Evolutionary conservation across 1,139 yeast genomes (phyloP).

Genomic region (Sugiyamaella neomexicana): DNA sequence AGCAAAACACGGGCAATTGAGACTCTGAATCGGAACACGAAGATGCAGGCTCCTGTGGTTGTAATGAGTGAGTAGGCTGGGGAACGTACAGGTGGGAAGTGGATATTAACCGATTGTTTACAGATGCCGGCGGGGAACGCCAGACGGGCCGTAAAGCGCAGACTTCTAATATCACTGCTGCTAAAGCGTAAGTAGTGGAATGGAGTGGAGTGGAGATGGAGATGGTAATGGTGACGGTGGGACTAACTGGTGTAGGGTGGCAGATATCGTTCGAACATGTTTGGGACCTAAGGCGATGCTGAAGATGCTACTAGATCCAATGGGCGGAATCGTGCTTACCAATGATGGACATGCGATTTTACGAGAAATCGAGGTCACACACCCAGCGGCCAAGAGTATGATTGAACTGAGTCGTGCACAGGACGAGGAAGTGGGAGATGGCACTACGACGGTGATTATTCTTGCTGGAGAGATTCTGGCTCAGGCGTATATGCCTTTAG

Average conservation of each 20-base stretch:
- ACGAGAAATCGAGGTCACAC: slow-evolving; percentile 95
- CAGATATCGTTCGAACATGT: slow-evolving; percentile 96
- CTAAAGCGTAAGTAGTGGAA: slow-evolving; percentile 61
- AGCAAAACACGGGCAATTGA: slow-evolving; percentile 1
- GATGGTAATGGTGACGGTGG: not conserved
- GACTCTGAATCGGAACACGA: slow-evolving; percentile 1
- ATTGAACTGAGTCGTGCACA: slow-evolving; percentile 95
- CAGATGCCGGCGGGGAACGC: slow-evolving; percentile 82
- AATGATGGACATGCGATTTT: slow-evolving; percentile 98
- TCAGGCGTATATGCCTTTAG: slow-evolving; percentile 88
- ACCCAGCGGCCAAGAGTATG: slow-evolving; percentile 97
- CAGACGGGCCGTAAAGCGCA: slow-evolving; percentile 98
- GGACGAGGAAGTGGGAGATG: slow-evolving; percentile 99
- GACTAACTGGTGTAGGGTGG: slow-evolving; percentile 48
- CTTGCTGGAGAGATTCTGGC: slow-evolving; percentile 96
- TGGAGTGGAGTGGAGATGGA: slow-evolving; percentile 2
- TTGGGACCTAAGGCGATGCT: slow-evolving; percentile 99
- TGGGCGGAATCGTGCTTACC: slow-evolving; percentile 97
- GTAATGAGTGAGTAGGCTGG: slow-evolving; percentile 50
- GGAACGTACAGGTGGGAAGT: not conserved
- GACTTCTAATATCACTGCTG: slow-evolving; percentile 94
- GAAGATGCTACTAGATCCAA: slow-evolving; percentile 96
- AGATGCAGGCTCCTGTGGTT: slow-evolving; percentile 74
- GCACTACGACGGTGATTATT: slow-evolving; percentile 89
- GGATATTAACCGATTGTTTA: not conserved